Evolutionary conservation across 148 eudicot genomes (phyloP), one percentile per base, ranked within the genome.

Genomic region (Fagopyrum tataricum): DNA sequence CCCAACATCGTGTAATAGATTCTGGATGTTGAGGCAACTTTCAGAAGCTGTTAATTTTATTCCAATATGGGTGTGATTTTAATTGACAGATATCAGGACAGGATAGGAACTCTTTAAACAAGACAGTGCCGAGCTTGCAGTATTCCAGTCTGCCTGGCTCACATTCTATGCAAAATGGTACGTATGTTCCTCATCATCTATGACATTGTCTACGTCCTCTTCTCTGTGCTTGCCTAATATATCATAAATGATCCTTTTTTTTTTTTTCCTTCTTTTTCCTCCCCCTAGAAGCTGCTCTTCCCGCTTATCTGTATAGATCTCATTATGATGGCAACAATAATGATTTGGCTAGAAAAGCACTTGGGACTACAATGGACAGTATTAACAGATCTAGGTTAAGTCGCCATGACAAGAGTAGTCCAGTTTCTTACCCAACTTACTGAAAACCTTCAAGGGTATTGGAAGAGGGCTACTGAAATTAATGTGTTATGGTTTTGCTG

Each of bases 31-130:
- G 49, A 46, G 12, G 49, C 13, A 46, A 8, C 2, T 13, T n/a
- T 53, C 23, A n/a, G 20, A 53, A 53, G n/a, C 23, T 21, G 7
- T 23, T 72, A 61, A 12, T 8, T 41, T 17, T 51, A 48, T 64
- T 20, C 76, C 47, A 41, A 76, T 26, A 78, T 64, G 11, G 1
- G 47, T 73, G 41, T 49, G 44, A 44, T 68, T 68, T 70, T 64
- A 44, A 5, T 70, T 77, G 76, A 82, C 96, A 94, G 98, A 94
- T 94, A 48, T 91, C 98, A 78, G 97, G 98, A 64, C 88, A 87
- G 82, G 87, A 81, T 79, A 84, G 79, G 78, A 46, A 75, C 61
- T 52, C 74, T 43, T 74, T 76, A n/a, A 81, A 79, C 59, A 15
- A 52, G 77, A 55, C 72, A 20, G 74, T 80, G 37, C n/a, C 82